Evolutionary conservation across 2,329 filamentous ascomycete genomes (phyloP).

Genomic region (Pestalotiopsis sp.): DNA sequence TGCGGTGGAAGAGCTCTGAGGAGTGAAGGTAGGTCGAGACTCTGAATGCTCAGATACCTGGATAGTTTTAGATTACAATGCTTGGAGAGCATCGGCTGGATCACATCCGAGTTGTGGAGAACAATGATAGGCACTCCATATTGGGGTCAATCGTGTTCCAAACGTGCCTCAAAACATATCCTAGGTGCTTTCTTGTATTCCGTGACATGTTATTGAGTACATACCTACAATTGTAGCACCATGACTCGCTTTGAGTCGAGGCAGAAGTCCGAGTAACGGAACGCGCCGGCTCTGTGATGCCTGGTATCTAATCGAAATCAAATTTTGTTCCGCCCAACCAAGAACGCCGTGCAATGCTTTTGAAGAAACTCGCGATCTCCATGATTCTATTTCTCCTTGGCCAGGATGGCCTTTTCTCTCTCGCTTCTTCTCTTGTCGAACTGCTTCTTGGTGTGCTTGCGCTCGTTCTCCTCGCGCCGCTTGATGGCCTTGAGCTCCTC

Average conservation of each 20-base stretch:
- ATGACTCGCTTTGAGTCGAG: not conserved
- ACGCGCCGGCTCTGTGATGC: conserved; percentile 4
- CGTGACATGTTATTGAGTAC: not conserved
- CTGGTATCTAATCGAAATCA: conserved; percentile 5
- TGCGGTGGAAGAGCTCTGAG: too few relatives aligned
- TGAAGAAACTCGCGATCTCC: not conserved
- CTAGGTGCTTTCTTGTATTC: not conserved
- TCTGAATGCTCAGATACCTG: too few relatives aligned
- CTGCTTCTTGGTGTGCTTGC: conserved; percentile 87
- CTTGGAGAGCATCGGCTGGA: not conserved
- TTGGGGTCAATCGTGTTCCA: not conserved
- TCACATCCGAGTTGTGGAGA: not conserved
- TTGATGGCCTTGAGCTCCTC: conserved; percentile 89
- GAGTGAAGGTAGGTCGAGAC: too few relatives aligned
- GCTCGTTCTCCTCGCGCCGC: conserved; percentile 89
- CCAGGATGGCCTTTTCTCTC: conserved; percentile 91
- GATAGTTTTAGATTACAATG: not conserved
- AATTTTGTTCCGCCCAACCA: not conserved
- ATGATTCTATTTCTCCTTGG: conserved; percentile 53
- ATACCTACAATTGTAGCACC: not conserved
- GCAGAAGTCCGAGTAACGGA: not conserved
- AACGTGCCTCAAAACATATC: not conserved
- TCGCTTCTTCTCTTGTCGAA: conserved; percentile 73
- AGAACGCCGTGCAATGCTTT: conserved; percentile 14
- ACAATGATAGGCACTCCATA: not conserved